Evolutionary conservation across 805 yeast species (phyloP), one percentile per base, ranked within the genome.

Genomic region (Saturnispora bothae): DNA sequence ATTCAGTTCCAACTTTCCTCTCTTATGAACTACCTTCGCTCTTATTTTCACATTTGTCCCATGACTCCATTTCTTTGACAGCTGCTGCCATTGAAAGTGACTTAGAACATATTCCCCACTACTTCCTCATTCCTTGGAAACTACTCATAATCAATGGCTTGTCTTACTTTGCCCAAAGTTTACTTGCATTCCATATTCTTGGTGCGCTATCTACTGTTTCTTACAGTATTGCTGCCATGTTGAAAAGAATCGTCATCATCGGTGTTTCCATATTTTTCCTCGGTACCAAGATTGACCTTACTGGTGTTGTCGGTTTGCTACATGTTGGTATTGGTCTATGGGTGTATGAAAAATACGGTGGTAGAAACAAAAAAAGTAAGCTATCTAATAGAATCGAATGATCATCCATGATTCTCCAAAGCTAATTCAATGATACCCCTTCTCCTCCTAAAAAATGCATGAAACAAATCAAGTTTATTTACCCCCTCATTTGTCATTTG

Each of bases 221-320:
- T 3, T 86, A 84, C 59, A 81, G 94, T 2, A 78, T 86, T 41
- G 95, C 95, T 3, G 76, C 83, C 31, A 71, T 86, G 72, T 71
- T 86, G 73, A 86, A 86, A 60, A 74, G 95, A 50, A 81, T 86
- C n/a, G 81, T 83, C 1, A 73, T 86, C 22, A 85, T 86, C 31
- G 69, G 80, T 2, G 78, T 79, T 1, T 83, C 95, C 49, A 82
- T 88, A 63, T 42, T 80, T 29, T 71, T 69, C 65, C 69, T 67
- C 27, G 78, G 78, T 19, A 69, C 66, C 17, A 48, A 51, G 14
- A 57, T 76, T n/a, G 60, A 73, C 2, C 36, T 59, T 1, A 51
- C 58, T 16, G 83, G 78, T 50, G 34, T 58, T 3, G 23, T 63
- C 12, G 85, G 85, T 0, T 49, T 79, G 13, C 27, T 60, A 2